These are phyloP conservation scores for Omphalotus olearius DNA, from an alignment of 1,284 basidiomycete genomes.

Conservation along the genomic window DNA sequence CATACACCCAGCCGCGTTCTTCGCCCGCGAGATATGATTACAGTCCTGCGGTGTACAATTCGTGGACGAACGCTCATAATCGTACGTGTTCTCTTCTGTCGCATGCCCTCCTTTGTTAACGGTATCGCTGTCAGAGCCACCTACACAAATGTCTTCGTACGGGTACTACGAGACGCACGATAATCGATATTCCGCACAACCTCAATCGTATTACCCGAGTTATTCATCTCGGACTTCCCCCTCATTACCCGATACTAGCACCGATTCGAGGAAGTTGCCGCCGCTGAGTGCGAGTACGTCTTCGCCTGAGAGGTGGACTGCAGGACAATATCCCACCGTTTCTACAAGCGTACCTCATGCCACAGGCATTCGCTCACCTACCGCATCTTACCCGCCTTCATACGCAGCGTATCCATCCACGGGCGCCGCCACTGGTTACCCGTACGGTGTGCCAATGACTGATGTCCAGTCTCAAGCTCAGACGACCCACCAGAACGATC, in stretches of 20 bases:
- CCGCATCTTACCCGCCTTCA: conserved; percentile 29
- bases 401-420: conserved; percentile 27
- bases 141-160: conserved; percentile 40
- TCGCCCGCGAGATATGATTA: conserved; percentile 55
- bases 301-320: conserved; percentile 40
- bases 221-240: conserved; percentile 45
- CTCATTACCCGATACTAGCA: conserved; percentile 35
- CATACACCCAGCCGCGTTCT: conserved; percentile 60
- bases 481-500: conserved; percentile 2
- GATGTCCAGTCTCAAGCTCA: conserved; percentile 8
- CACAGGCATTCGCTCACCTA: conserved; percentile 9
- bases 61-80: conserved; percentile 43
- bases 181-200: conserved; percentile 46
- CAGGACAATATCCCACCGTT: conserved; percentile 4
- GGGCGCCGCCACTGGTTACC: conserved; percentile 15
- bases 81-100: conserved; percentile 34
- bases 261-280: conserved; percentile 43
- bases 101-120: conserved; percentile 15
- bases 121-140: conserved; percentile 26
- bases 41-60: conserved; percentile 41
- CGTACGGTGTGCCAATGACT: conserved; percentile 32
- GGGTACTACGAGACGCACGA: conserved; percentile 53
- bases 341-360: conserved; percentile 51
- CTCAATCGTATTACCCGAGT: conserved; percentile 35
- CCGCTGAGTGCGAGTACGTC: conserved; percentile 41